These are phyloP conservation scores for Eucalyptus regnans DNA, from an alignment of 345 rosid genomes.

Conservation along the genomic window DNA sequence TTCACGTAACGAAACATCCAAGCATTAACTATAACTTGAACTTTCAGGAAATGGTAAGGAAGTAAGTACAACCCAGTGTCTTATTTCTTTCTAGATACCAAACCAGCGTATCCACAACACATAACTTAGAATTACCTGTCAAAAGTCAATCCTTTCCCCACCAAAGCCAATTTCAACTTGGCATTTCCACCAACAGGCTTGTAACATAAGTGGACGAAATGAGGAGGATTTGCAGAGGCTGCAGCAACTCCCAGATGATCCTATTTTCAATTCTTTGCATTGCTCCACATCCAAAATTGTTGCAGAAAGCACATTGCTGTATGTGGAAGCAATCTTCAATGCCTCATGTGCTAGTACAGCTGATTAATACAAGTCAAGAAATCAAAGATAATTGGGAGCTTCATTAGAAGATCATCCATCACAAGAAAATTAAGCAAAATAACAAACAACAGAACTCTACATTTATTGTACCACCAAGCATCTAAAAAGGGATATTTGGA, in stretches of 20 bases:
- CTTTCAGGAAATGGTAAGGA: neutral
- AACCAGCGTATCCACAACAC: neutral
- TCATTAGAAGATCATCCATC: neutral
- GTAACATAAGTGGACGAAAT: conserved; percentile 79
- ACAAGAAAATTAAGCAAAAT: neutral
- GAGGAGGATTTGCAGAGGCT: conserved; percentile 76
- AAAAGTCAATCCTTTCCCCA: conserved; percentile 89
- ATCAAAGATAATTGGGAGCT: neutral
- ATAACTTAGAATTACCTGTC: conserved; percentile 44
- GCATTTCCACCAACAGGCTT: conserved; percentile 56
- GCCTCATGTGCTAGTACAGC: conserved; percentile 86
- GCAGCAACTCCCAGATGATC: conserved; percentile 89
- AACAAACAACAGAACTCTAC: neutral
- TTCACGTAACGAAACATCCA: neutral
- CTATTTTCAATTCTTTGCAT: conserved; percentile 86
- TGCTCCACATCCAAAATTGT: conserved; percentile 63
- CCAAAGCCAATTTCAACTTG: conserved; percentile 69
- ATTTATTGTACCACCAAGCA: neutral
- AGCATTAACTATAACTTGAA: neutral
- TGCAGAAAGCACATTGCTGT: conserved; percentile 65
- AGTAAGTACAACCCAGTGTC: neutral
- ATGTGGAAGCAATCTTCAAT: conserved; percentile 50
- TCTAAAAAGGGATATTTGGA: neutral
- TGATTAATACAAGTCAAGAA: conserved; percentile 9
- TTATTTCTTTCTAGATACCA: neutral